Evolutionary conservation across 140 eudicot species (phyloP), one percentile per base, ranked within the genome.

Genomic region (Erigeron philadelphicus): DNA sequence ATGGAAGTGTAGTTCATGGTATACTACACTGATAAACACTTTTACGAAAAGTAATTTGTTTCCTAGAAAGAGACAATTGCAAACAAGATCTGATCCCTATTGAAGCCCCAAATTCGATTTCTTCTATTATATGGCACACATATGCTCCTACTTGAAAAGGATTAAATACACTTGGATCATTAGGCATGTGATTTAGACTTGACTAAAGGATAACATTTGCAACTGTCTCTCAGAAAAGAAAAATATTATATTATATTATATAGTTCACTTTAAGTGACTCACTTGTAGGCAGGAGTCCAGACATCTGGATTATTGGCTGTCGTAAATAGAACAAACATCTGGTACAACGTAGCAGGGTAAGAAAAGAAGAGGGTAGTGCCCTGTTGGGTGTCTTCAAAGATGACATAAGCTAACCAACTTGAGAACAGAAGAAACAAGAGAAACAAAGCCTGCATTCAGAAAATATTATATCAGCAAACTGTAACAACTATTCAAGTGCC

Each of bases 241-340:
- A 31, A 31, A 31, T 31, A 31, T 31, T 31, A 31, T 31, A 31
- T 31, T 57, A 38, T 13, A 57, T 57, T 6, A 18, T 5, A 50
- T 16, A 66, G 35, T n/a, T 61, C 42, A 61, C 49, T 45, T 35
- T 25, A 25, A 64, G 47, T 16, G 8, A 78, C 90, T 83, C 79
- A 90, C 97, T 93, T 93, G 88, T 93, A 93, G 52, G 98, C 98
- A 46, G 98, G 98, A 86, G 86, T 86, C 98, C 98, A 93, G 60
- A 89, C 98, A 55, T 93, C 98, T 16, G 98, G 98, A 80, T 86
- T 93, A 80, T 93, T 93, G 78, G 98, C 84, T 49, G 98, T 93
- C 71, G 98, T 89, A 73, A 93, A 93, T 43, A 93, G 67, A 68
- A 93, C 80, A 80, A 93, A 89, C 98, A 93, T 93, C 46, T 93